Evolutionary conservation across 176 grass and related monocot genomes (phyloP).

Genomic region (Luzula sylvatica): DNA sequence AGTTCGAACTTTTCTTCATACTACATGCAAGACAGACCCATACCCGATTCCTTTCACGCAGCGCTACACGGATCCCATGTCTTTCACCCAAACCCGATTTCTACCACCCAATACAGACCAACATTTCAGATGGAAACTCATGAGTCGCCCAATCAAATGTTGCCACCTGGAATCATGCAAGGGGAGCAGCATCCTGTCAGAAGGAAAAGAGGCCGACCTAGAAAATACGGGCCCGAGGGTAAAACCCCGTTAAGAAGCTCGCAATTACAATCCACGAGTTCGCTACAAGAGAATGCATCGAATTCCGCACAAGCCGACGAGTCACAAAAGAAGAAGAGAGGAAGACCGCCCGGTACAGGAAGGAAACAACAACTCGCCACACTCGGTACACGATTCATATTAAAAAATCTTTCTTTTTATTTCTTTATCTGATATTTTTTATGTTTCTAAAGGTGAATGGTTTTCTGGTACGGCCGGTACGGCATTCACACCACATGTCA

Average conservation of each 20-base stretch:
- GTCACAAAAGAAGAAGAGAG: constrained; percentile 48
- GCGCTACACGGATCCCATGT: constrained; percentile 32
- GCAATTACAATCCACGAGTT: constrained; percentile 15
- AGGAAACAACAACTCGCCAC: constrained; percentile 56
- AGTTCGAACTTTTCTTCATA: constrained; percentile 49
- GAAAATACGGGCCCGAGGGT: constrained; percentile 77
- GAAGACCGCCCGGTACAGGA: constrained; percentile 59
- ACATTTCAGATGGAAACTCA: constrained; percentile 51
- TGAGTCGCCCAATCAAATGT: constrained; percentile 18
- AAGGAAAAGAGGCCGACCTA: constrained; percentile 59
- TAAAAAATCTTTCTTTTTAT: not conserved
- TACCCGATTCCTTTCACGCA: constrained; percentile 10
- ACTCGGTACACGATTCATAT: constrained; percentile 38
- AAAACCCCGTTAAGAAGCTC: constrained; percentile 27
- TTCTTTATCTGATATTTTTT: not conserved
- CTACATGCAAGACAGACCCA: constrained; percentile 37
- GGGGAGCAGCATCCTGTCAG: constrained; percentile 30
- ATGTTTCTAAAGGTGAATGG: constrained; percentile 36
- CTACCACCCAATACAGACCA: constrained; percentile 24
- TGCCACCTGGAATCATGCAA: not conserved
- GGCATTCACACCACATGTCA: constrained; percentile 81
- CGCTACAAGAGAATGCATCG: constrained; percentile 7
- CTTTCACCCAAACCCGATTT: constrained; percentile 57
- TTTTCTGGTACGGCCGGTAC: constrained; percentile 73
- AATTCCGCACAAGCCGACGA: constrained; percentile 18